Evolutionary conservation across 805 yeast genomes (phyloP).

Genomic region (Yarrowia sp.): DNA sequence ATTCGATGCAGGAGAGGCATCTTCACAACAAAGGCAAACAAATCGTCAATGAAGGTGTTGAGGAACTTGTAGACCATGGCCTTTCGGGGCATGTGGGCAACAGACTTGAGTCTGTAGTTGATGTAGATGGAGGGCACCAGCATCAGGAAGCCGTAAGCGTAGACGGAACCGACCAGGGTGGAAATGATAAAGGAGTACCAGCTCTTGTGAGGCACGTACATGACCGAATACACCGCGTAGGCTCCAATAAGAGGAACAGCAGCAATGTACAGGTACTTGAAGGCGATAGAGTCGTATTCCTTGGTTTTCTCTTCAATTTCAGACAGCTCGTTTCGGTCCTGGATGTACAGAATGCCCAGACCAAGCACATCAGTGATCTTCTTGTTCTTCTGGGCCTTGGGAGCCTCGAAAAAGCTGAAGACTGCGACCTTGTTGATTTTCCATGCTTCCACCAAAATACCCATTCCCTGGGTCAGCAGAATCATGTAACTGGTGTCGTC

Average conservation of each 20-base stretch:
- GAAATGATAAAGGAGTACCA: slow-evolving; percentile 45
- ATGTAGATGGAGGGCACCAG: slow-evolving; percentile 43
- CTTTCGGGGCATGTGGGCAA: slow-evolving; percentile 43
- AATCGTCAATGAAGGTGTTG: slow-evolving; percentile 43
- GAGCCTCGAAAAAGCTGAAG: slow-evolving; percentile 28
- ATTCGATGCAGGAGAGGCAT: slow-evolving; percentile 45
- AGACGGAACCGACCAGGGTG: slow-evolving; percentile 43
- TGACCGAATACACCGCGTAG: slow-evolving; percentile 40
- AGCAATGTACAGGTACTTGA: slow-evolving; percentile 40
- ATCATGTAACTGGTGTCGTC: slow-evolving; percentile 43
- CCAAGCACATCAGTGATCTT: not conserved
- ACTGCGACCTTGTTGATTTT: slow-evolving; percentile 42
- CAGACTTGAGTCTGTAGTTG: slow-evolving; percentile 44
- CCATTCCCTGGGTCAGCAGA: slow-evolving; percentile 40
- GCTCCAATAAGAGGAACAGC: slow-evolving; percentile 41
- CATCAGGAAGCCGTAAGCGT: slow-evolving; percentile 44
- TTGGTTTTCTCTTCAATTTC: slow-evolving; percentile 43
- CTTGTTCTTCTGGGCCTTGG: not conserved
- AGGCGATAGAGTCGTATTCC: slow-evolving; percentile 44
- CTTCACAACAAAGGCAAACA: slow-evolving; percentile 44
- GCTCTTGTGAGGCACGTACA: slow-evolving; percentile 43
- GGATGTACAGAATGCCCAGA: slow-evolving; percentile 28
- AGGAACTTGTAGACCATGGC: slow-evolving; percentile 45
- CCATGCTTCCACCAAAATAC: slow-evolving; percentile 45
- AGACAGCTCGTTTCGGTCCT: slow-evolving; percentile 39